phyloP scores from a whole-genome alignment of 345 rosid genomes.

The Xanthoceras sorbifolium region DNA sequence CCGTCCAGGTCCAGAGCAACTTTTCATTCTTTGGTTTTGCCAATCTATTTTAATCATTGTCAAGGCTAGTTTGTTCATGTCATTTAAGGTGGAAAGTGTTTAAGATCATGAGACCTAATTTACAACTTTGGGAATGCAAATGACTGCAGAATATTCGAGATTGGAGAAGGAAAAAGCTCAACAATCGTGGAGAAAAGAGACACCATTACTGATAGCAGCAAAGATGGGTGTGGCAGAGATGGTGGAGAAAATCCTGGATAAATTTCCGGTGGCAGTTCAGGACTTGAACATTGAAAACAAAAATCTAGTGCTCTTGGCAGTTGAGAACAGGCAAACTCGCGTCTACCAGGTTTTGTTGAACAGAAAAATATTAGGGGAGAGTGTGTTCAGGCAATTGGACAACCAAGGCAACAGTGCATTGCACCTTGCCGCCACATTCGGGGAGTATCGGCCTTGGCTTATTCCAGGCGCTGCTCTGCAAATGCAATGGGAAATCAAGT shows the following conservation, averaged over 20 bases:
- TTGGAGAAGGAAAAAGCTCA: background rate
- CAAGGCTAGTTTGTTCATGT: background rate
- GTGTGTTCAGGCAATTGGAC: constrained; percentile 19
- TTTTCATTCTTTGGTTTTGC: background rate
- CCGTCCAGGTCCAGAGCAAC: background rate
- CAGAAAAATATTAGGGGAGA: background rate
- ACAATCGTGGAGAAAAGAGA: background rate
- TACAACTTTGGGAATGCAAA: background rate
- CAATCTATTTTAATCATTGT: background rate
- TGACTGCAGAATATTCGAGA: background rate
- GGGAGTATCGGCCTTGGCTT: constrained; percentile 16
- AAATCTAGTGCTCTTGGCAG: constrained; percentile 27
- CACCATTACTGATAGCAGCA: constrained; percentile 21
- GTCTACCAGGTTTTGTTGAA: constrained; percentile 13
- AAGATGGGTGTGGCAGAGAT: constrained; percentile 22
- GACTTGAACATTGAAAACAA: constrained; percentile 16
- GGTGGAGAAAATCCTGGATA: constrained; percentile 15
- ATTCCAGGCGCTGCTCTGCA: constrained; percentile 31
- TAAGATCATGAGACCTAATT: background rate
- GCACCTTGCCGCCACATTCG: constrained; percentile 25
- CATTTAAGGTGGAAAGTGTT: background rate
- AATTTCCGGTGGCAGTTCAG: constrained; percentile 23
- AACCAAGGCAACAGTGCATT: constrained; percentile 24
- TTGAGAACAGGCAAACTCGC: constrained; percentile 23
- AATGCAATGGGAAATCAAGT: constrained; percentile 37